A percentile compares a stretch with the other conserved stretches of the same genome.
Conservation (phyloP, 2,329 filamentous ascomycete species). For the Microdochium nivale region DNA sequence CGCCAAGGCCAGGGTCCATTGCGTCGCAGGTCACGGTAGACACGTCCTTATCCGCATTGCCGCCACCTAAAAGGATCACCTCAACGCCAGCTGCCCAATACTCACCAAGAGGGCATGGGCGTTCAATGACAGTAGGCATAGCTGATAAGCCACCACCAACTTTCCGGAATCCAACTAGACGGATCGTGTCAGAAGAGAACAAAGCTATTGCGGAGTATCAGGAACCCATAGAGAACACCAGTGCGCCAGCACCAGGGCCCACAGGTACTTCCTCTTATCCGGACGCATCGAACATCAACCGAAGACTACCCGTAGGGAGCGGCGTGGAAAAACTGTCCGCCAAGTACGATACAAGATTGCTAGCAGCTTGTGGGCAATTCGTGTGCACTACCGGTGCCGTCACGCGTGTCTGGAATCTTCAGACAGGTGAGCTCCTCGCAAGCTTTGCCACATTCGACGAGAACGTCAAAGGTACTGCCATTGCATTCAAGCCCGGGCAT, state of each 20-base stretch:
- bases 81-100: conserved; percentile 36
- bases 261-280: conserved; percentile 56
- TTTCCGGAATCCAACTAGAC: conserved; percentile 22
- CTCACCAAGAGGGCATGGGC: conserved; percentile 31
- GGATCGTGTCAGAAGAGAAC: conserved; percentile 10
- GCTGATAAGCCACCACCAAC: conserved; percentile 28
- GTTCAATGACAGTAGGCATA: conserved; percentile 42
- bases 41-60: conserved; percentile 11
- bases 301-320: conserved; percentile 67
- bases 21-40: conserved; percentile 10
- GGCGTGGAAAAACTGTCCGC: conserved; percentile 63
- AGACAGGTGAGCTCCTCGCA: conserved; percentile 73
- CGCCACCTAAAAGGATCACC: conserved; percentile 28
- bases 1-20: conserved; percentile 25
- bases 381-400: conserved; percentile 81
- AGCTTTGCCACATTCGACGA: conserved; percentile 71
- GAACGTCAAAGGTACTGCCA: conserved; percentile 69
- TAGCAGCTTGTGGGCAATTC: conserved; percentile 82
- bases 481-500: conserved; percentile 75
- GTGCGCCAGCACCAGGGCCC: conserved; percentile 24
- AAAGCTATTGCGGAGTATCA: conserved; percentile 7
- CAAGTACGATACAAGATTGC: conserved; percentile 77
- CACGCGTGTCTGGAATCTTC: conserved; percentile 80
- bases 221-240: conserved; percentile 6
- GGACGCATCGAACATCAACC: conserved; percentile 75